Conservation (phyloP, 192 early-diverging fungal genomes). For the Linnemannia hyalina region DNA sequence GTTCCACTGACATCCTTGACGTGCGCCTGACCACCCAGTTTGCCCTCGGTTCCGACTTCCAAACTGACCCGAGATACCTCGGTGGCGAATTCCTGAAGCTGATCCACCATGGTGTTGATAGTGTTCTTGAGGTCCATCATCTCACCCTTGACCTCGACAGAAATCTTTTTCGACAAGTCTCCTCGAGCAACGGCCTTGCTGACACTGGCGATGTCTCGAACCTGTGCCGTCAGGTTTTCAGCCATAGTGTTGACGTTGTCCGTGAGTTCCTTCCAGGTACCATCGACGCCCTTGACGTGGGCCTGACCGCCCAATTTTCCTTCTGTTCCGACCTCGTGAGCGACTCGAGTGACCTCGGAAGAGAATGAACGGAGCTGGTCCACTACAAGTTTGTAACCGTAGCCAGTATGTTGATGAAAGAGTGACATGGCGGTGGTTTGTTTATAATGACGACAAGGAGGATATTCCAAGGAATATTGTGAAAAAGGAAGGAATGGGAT, state of each 20-base stretch:
- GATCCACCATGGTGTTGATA: slow-evolving; percentile 74
- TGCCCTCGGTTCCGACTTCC: slow-evolving; percentile 73
- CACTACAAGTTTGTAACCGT: slow-evolving; percentile 42
- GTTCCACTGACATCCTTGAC: slow-evolving; percentile 69
- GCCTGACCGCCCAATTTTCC: slow-evolving; percentile 78
- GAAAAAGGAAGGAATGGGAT: neutral
- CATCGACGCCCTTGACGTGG: slow-evolving; percentile 67
- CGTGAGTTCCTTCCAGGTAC: slow-evolving; percentile 76
- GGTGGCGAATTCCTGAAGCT: slow-evolving; percentile 67
- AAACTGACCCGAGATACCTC: slow-evolving; percentile 69
- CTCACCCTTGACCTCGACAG: slow-evolving; percentile 69
- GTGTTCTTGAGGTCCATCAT: slow-evolving; percentile 68
- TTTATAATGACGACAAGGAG: neutral
- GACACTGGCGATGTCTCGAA: slow-evolving; percentile 73
- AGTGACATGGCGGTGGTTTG: neutral
- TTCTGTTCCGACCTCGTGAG: slow-evolving; percentile 77
- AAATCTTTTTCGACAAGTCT: slow-evolving; percentile 71
- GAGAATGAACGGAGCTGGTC: slow-evolving; percentile 67
- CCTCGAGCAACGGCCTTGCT: slow-evolving; percentile 70
- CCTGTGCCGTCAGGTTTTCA: slow-evolving; percentile 71
- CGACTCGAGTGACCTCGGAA: slow-evolving; percentile 74
- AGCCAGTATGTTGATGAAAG: neutral
- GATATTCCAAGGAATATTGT: neutral
- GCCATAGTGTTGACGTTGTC: slow-evolving; percentile 80
- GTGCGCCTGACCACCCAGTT: slow-evolving; percentile 66